Evolutionary conservation across 768 basidiomycete species (phyloP).

Genomic region (Austroboletus festivus): DNA sequence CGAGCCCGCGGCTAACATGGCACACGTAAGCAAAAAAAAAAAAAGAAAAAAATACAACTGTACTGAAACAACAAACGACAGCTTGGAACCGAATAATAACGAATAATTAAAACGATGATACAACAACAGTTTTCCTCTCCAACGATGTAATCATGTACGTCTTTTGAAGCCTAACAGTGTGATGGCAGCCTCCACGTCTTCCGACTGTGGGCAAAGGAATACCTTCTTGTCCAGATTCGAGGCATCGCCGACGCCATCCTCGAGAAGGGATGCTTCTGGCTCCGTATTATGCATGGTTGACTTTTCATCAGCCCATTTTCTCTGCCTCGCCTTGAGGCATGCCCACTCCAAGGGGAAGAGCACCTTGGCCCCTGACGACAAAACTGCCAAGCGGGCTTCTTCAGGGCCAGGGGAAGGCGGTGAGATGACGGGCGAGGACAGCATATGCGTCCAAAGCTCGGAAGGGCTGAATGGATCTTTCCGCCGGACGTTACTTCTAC

Average conservation of each 20-base stretch:
- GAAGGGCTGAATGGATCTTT: constrained; percentile 10
- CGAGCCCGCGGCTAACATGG: constrained; percentile 25
- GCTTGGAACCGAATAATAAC: constrained; percentile 21
- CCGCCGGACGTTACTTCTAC: constrained; percentile 16
- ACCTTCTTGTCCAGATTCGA: constrained; percentile 1
- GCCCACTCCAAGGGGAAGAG: constrained; percentile 71
- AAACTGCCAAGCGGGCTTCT: constrained; percentile 22
- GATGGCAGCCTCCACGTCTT: constrained; percentile 38
- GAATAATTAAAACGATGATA: constrained; percentile 28
- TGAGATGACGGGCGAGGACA: constrained; percentile 26
- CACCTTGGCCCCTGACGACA: constrained; percentile 36
- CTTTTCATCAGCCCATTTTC: constrained; percentile 22
- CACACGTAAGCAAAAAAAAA: constrained; percentile 20
- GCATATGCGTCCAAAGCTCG: constrained; percentile 30
- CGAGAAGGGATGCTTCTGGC: not conserved
- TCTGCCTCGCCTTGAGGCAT: constrained; percentile 49
- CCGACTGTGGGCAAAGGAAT: constrained; percentile 13
- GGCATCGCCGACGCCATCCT: not conserved
- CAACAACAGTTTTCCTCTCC: constrained; percentile 8
- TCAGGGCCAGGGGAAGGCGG: constrained; percentile 21
- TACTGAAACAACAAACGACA: constrained; percentile 3
- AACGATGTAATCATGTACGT: constrained; percentile 6
- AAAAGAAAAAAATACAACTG: not conserved
- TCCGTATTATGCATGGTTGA: constrained; percentile 12
- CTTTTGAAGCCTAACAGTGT: constrained; percentile 34